Evolutionary conservation across 345 rosid species (phyloP).

Genomic region (Aegle marmelos): DNA sequence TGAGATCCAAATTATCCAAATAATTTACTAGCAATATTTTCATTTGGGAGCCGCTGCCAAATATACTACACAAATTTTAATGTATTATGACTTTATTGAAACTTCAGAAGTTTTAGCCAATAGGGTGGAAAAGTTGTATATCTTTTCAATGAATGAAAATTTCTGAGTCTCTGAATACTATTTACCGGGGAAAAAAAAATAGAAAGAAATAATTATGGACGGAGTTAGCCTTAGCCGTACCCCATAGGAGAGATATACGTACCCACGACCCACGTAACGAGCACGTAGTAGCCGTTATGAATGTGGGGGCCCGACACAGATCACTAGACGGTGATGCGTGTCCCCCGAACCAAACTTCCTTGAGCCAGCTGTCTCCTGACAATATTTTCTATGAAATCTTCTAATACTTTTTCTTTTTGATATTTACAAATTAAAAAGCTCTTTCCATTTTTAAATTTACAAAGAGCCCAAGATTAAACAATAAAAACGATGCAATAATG

Average conservation of each 20-base stretch:
- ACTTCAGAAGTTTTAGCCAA: too few species aligned
- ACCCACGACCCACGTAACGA: conserved; percentile 11
- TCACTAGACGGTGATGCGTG: conserved; percentile 62
- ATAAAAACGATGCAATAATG: background rate
- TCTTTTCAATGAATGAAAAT: too few species aligned
- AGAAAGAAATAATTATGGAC: background rate
- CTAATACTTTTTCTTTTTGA: background rate
- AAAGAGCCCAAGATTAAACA: background rate
- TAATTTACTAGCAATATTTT: too few species aligned
- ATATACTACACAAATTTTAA: too few species aligned
- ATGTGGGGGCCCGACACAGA: conserved; percentile 42
- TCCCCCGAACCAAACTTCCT: conserved; percentile 16
- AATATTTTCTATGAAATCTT: background rate
- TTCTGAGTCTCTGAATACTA: background rate
- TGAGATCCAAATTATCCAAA: too few species aligned
- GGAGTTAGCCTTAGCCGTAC: conserved; percentile 14
- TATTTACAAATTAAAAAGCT: background rate
- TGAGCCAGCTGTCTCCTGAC: conserved; percentile 38
- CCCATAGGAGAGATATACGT: background rate
- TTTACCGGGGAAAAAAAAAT: background rate
- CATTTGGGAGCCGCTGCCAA: too few species aligned
- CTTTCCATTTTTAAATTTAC: background rate
- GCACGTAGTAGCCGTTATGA: conserved; percentile 41
- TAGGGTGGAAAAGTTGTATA: too few species aligned
- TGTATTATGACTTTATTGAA: too few species aligned